Evolutionary conservation across 2,329 filamentous ascomycete genomes (phyloP), one percentile per base, ranked within the genome.

Genomic region (Nothopassalora personata): DNA sequence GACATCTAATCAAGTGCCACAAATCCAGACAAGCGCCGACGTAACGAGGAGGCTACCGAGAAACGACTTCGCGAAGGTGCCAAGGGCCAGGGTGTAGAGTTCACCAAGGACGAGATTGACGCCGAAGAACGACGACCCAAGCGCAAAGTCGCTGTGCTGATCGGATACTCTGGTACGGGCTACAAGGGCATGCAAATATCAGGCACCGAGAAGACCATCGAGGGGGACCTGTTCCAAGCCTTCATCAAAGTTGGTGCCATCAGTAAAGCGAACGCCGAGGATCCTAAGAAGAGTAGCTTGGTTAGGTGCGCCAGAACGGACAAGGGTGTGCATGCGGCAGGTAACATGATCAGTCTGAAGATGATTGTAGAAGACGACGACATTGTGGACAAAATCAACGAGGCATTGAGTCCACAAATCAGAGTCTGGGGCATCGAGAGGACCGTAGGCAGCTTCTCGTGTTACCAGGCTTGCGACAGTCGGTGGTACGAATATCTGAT

Each of bases 401-500:
- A 85, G 36, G 79, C 89, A 57, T 81, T 99, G 45, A 89, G 88
- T 1, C 83, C 87, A 4, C 94, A 99, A 77, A 99, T 99, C 64
- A 86, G 94, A 54, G 83, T 99, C 2, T 99, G 94, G 94, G 94
- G 91, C 3, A 91, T 96, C 62, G 86, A 95, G 74, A 82, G 91
- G 54, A 95, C 93, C 0, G 93, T 88, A 71, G 93, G 92, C 65
- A 85, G 86, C 66, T 99, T 97, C 79, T 97, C 90, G 74, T 93
- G 90, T 75, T 99, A 99, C 75, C 89, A 96, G 72, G 84, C 90
- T 57, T 97, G 93, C 75, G 94, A 99, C 75, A 96, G 91, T 28
- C 83, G 94, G 66, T 95, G 92, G 81, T 99, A 99, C 76, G 94
- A 99, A 77, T 99, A 99, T 72, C 80, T 99, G 54, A 90, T 99